Conservation (phyloP, 257 asterid genomes). For the Cynanchum wilfordii region DNA sequence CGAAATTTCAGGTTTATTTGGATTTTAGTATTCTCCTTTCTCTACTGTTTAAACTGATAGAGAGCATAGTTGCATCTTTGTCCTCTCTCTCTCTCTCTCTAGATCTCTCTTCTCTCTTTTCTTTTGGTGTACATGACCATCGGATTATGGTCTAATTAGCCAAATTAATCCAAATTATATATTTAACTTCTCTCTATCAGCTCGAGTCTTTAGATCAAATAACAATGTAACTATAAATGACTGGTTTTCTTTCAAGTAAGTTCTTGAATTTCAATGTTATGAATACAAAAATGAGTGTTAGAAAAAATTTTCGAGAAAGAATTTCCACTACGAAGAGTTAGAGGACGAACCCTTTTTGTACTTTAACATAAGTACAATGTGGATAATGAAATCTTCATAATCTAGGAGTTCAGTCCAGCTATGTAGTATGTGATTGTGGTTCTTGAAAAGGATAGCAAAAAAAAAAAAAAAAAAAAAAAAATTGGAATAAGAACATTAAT, state of each 20-base stretch:
- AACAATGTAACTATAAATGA: too few species aligned
- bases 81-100: not conserved
- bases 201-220: too few species aligned
- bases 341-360: not conserved
- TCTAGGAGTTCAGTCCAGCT: not conserved
- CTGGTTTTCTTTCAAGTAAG: too few species aligned
- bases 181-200: too few species aligned
- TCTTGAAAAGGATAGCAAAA: not conserved
- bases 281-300: too few species aligned
- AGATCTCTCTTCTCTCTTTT: not conserved
- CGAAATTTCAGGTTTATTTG: slow-evolving; percentile 7
- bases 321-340: too few species aligned
- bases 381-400: not conserved
- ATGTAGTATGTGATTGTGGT: not conserved
- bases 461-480: not conserved
- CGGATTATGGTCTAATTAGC: too few species aligned
- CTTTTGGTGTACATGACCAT: not conserved
- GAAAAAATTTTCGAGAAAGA: too few species aligned
- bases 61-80: not conserved
- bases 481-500: not conserved
- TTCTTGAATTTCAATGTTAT: too few species aligned
- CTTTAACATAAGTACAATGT: not conserved
- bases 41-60: slow-evolving; percentile 1
- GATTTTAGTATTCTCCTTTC: not conserved
- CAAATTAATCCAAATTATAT: too few species aligned